Conservation (phyloP, 2,329 filamentous ascomycete genomes). For the Hypoxylon sp. region DNA sequence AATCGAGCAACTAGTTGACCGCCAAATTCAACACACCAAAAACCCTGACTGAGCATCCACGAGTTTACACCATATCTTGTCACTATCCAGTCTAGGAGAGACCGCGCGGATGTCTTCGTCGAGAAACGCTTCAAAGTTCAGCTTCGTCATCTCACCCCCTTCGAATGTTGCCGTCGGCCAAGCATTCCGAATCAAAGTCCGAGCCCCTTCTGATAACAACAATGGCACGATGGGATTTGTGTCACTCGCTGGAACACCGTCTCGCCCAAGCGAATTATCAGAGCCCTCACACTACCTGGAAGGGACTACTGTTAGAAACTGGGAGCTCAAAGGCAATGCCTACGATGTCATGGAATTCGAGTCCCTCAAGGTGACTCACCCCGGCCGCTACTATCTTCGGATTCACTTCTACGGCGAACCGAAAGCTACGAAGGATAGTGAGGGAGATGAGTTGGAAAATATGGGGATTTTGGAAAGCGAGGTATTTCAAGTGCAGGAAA, state of each 20-base stretch:
- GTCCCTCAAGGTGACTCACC: constrained; percentile 10
- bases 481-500: constrained; percentile 18
- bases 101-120: constrained; percentile 13
- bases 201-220: constrained; percentile 17
- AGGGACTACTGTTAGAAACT: constrained; percentile 23
- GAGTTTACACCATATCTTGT: too few relatives aligned
- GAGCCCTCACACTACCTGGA: constrained; percentile 7
- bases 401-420: constrained; percentile 31
- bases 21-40: background rate
- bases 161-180: constrained; percentile 10
- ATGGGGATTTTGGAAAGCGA: constrained; percentile 23
- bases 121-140: constrained; percentile 6
- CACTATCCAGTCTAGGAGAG: constrained; percentile 3
- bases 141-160: constrained; percentile 22
- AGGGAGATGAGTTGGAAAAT: constrained; percentile 21
- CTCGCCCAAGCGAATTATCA: background rate
- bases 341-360: constrained; percentile 23
- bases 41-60: too few relatives aligned
- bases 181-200: constrained; percentile 24
- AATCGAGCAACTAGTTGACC: background rate
- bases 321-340: constrained; percentile 4
- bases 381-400: constrained; percentile 21
- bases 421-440: constrained; percentile 5
- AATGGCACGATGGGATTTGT: constrained; percentile 26
- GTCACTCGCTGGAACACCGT: constrained; percentile 11